Conservation (phyloP, 768 basidiomycete species). For the Boletus edulis region DNA sequence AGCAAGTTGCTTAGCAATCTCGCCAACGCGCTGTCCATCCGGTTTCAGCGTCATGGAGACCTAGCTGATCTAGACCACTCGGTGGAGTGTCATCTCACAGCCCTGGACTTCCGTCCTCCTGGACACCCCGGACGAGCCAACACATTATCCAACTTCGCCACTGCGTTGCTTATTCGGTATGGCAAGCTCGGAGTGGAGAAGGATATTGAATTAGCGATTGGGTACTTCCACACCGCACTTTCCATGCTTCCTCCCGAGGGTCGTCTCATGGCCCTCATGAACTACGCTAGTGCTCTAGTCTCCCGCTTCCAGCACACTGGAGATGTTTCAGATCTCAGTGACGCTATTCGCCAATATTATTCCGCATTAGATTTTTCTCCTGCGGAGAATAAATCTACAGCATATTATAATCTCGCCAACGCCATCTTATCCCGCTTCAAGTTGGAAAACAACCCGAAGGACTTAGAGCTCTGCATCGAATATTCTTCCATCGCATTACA, state of each 20-base stretch:
- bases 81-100: conserved; percentile 25
- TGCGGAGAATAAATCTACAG: conserved; percentile 17
- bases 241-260: conserved; percentile 15
- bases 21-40: conserved; percentile 25
- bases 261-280: conserved; percentile 25
- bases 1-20: conserved; percentile 29
- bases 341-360: conserved; percentile 25
- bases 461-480: conserved; percentile 24
- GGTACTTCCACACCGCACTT: conserved; percentile 22
- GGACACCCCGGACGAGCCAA: conserved; percentile 25
- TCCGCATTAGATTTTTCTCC: conserved; percentile 16
- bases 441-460: conserved; percentile 12
- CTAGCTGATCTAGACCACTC: conserved; percentile 27
- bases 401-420: conserved; percentile 30
- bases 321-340: conserved; percentile 18
- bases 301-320: conserved; percentile 26
- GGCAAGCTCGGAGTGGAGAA: conserved; percentile 16
- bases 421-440: conserved; percentile 31
- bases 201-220: conserved; percentile 32
- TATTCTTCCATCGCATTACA: conserved; percentile 19
- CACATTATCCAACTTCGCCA: conserved; percentile 29
- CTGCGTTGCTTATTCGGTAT: conserved; percentile 27
- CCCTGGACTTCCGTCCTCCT: conserved; percentile 26
- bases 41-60: conserved; percentile 27
- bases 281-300: conserved; percentile 29